Base-by-base conservation (phyloP, 2,329 filamentous ascomycete species). In the Colletotrichum phormii region DNA sequence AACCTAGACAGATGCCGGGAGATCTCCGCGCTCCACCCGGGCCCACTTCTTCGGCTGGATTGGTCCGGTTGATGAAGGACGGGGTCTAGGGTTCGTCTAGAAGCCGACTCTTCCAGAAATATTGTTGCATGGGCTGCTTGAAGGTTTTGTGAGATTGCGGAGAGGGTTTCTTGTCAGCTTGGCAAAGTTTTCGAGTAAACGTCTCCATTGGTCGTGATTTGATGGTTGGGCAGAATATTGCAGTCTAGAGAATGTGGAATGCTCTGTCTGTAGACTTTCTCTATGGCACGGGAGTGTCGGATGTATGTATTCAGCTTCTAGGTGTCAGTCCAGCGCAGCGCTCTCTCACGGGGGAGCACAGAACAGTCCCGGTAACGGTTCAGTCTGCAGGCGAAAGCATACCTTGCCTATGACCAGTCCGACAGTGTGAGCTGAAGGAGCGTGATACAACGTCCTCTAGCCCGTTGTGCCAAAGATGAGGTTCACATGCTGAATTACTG, bases 1-100 rank as follows among this genome's bases (percentile, higher is more conserved):
- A 55, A 60, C 9, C 54, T 31, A 26, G 18, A 26, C 54, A 60
- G 31, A 72, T 64, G 66, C 70, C 70, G 70, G 66, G 66, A 72
- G 24, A 70, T 72, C 70, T 72, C 70, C 70, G 66, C 31, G 33
- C 26, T 55, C 22, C 33, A 64, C 51, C 33, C 24, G 31, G 62
- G 7, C 12, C 51, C 62, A 64, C 62, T 46, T 64, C 33, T 33
- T 33, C 33, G 24, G 49, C 33, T 35, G 18, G 31, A 37, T 24
- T 64, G 62, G 62, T 31, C 24, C 62, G 33, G 51, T 33, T 7
- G 51, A 37, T 49, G 22, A 18, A 15, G n/a, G 53, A 55, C 53
- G 53, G 24, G 53, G 53, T 24, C 53, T 18, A 24, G 60, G 26
- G 46, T 54, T 64, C 46, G 13, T 37, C n/a, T 22, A 12, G 46